Evolutionary conservation across 2,329 filamentous ascomycete species (phyloP).

Genomic region (Metarhizium anisopliae): DNA sequence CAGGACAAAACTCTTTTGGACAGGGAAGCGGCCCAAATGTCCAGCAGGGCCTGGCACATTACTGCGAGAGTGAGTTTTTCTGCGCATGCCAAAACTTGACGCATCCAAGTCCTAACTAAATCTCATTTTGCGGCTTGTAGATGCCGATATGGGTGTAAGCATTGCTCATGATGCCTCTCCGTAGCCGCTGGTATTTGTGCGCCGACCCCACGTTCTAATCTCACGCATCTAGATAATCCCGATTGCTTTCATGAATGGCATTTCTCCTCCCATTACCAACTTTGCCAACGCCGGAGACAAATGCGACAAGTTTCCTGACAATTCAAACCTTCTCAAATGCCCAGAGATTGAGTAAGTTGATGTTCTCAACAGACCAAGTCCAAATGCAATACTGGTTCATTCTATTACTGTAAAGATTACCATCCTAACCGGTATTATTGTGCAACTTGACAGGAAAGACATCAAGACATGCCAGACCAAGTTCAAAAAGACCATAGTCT

Average conservation of each 20-base stretch:
- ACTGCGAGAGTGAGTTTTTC: slow-evolving; percentile 44
- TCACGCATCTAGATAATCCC: slow-evolving; percentile 39
- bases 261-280: slow-evolving; percentile 49
- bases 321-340: slow-evolving; percentile 36
- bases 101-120: not conserved
- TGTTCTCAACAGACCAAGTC: slow-evolving; percentile 40
- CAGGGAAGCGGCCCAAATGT: slow-evolving; percentile 29
- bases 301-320: slow-evolving; percentile 46
- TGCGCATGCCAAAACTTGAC: not conserved
- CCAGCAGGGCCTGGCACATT: slow-evolving; percentile 47
- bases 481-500: slow-evolving; percentile 59
- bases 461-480: slow-evolving; percentile 51
- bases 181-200: no score
- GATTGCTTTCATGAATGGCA: slow-evolving; percentile 51
- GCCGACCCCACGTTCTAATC: not conserved
- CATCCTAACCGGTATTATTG: slow-evolving; percentile 19
- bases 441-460: slow-evolving; percentile 38
- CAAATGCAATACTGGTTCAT: no score
- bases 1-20: slow-evolving; percentile 51
- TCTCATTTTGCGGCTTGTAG: slow-evolving; percentile 13
- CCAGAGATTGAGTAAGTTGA: slow-evolving; percentile 45
- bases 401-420: no score
- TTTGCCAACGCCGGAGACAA: slow-evolving; percentile 54
- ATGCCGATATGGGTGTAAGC: slow-evolving; percentile 37
- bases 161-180: not conserved